phyloP scores from a whole-genome alignment of 257 asterid genomes.

The Solanum gandarillasii region DNA sequence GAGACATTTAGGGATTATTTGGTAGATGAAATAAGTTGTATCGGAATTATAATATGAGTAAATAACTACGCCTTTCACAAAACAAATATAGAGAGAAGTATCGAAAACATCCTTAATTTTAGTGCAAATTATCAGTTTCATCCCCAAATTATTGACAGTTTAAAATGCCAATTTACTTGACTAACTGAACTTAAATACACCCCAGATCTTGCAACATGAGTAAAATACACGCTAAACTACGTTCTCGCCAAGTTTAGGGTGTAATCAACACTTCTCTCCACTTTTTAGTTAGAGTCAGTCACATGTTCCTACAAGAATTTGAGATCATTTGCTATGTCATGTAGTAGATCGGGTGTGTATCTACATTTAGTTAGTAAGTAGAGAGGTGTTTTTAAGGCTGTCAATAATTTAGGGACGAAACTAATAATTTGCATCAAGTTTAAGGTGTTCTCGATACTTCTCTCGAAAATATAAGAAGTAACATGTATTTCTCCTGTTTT shows the following conservation, averaged over 20 bases:
- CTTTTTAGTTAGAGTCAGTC: too few species aligned
- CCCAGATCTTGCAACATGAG: background rate
- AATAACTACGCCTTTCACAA: too few species aligned
- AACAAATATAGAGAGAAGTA: background rate
- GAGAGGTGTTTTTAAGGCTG: background rate
- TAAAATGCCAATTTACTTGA: background rate
- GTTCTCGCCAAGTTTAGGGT: background rate
- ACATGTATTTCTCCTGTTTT: background rate
- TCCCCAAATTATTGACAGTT: background rate
- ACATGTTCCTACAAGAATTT: background rate
- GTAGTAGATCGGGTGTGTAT: rapidly evolving
- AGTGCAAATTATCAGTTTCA: background rate
- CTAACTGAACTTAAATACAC: background rate
- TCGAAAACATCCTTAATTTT: too few species aligned
- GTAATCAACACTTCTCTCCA: background rate
- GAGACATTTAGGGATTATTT: too few species aligned
- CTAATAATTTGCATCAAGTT: too few species aligned
- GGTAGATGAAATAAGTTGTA: too few species aligned
- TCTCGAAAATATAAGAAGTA: background rate
- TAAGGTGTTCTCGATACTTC: background rate
- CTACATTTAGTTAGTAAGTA: background rate
- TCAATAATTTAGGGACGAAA: background rate
- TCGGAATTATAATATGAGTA: too few species aligned
- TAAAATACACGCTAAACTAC: background rate
- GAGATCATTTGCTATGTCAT: background rate